Evolutionary conservation across 2,329 filamentous ascomycete genomes (phyloP), one percentile per base, ranked within the genome.

Genomic region (Fusarium sp.): DNA sequence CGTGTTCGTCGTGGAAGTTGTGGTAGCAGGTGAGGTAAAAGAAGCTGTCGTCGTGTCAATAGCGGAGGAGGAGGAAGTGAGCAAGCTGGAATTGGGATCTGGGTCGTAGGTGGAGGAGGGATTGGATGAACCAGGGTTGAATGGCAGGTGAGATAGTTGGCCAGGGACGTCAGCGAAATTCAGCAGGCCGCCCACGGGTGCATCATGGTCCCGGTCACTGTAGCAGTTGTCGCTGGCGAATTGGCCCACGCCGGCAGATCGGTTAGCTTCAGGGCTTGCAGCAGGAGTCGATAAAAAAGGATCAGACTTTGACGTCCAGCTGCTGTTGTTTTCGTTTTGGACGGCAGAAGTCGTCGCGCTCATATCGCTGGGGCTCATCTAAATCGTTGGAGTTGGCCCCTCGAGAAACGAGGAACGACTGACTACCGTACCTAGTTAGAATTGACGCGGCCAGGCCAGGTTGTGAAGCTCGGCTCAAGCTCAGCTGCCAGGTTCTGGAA

Each of bases 141-240:
- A 74, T 45, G 72, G 68, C 59, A 72, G 69, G 62, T 73, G 66
- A 57, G 74, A 66, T 55, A 71, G 60, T 57, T 75, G 67, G 67
- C 67, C 66, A 66, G 73, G 73, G 62, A 73, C 60, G 66, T 75
- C 74, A 73, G 74, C 70, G 69, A 73, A 70, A 67, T 73, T 75
- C 68, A 77, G 67, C 49, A 69, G 69, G 63, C 67, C 62, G 73
- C 60, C 62, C 59, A 65, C 64, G 44, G 69, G 63, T 61, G 62
- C 64, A 74, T 75, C 73, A 73, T 75, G 68, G 68, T 70, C 72
- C 70, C 58, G 62, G 72, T 71, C 69, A 62, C 54, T 52, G 65
- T 60, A 46, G 58, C 52, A 68, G 65, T 70, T 60, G 53, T 58
- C 59, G 45, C 59, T 62, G 55, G 57, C 43, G 58, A 58, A 52